Evolutionary conservation across 768 basidiomycete genomes (phyloP), one percentile per base, ranked within the genome.

Genomic region (Xerocomellus intermedius): DNA sequence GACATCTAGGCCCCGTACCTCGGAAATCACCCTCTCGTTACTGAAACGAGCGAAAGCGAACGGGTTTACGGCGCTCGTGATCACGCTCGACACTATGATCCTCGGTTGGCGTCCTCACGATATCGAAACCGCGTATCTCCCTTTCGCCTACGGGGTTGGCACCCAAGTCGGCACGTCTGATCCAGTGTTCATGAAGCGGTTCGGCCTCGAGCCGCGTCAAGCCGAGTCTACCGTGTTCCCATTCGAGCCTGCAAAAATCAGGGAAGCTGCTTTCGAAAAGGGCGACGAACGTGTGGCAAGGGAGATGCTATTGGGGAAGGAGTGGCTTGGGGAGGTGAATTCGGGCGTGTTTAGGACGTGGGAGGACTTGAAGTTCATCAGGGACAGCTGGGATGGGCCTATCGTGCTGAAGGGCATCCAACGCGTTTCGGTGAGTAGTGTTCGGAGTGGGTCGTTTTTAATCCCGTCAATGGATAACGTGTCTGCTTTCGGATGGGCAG

Each of bases 91-190:
- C 69, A 87, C 88, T 1, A 84, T 84, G 79, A 50, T 73, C 0
- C 69, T 91, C 32, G 89, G 87, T 22, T 91, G 86, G 87, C 82
- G 88, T 3, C 87, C 87, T 4, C 84, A 86, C 67, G 89, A 92
- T 64, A 73, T 92, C 50, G 77, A 82, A 46, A 77, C 69, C 4
- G 74, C 81, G 0, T 91, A 82, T 65, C 75, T 88, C 14, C 89
- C 89, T 7, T 87, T 90, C 64, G 60, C 62, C 0, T 83, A 86
- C 53, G 87, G 87, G 8, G 69, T 84, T 19, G 89, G 89, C 8
- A 71, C 75, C 38, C 85, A 89, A 64, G 77, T 88, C 24, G 87
- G 86, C 47, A 75, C 74, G 8, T 85, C 86, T 0, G 90, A 93
- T 64, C 91, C 91, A 0, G 87, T 81, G 13, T 92, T 91, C 72